Evolutionary conservation across 306 rosid species (phyloP), one percentile per base, ranked within the genome.

Genomic region (Acacia crassicarpa): DNA sequence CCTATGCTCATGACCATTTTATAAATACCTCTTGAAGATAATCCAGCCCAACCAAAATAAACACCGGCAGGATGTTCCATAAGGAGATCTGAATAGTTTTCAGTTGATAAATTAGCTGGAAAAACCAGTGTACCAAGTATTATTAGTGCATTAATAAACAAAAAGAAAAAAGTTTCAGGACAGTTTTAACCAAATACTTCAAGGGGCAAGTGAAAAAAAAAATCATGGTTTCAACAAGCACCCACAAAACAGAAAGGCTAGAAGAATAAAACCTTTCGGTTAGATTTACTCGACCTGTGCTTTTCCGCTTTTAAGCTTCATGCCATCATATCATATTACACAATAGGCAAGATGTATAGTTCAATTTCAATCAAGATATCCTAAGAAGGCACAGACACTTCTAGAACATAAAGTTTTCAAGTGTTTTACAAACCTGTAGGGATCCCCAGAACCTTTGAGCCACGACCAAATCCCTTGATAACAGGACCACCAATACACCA

Each of bases 1-100:
- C 99, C 99, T 67, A 95, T 79, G 83, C 98, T 95, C 97, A 88
- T 93, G 85, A 91, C 99, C 97, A 90, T 95, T 88, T 93, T 95
- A 80, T 88, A 95, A 81, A 88, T 79, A 65, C 98, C 97, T 76
- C 90, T 86, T 9, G 20, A 35, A 59, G 92, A 85, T 85, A 95
- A 82, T 70, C 97, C 90, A 9, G 94, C 99, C 97, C 98, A 92
- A 83, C 99, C 99, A 67, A 95, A 92, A 90, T 93, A 92, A 67
- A 95, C 99, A 27, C 99, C 99, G 0, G 98, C 75, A 62, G 99
- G 93, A 87, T 91, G 90, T 84, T 91, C 92, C 44, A 87, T 81
- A 79, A 95, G 94, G 85, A 93, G 82, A 83, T 82, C 69, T 74
- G 91, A 83, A 85, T 86, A 88, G 32, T 87, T 91, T 81, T 93